phyloP scores from a whole-genome alignment of 148 eudicot genomes.

The Chenopodium suecicum region DNA sequence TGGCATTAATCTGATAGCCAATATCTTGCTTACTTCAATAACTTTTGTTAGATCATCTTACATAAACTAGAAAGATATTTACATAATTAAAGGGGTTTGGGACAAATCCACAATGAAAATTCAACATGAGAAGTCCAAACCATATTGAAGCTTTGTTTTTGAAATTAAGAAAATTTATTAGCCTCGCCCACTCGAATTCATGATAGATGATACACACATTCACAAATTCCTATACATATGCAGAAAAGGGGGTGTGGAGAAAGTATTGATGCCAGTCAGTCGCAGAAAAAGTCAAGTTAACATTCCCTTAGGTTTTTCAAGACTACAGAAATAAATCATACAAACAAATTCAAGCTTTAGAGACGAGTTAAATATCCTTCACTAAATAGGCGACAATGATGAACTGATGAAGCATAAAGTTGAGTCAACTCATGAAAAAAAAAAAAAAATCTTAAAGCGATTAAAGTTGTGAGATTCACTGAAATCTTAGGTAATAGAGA shows the following conservation, averaged over 20 bases:
- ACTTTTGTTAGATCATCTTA: background rate
- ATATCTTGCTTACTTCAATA: background rate
- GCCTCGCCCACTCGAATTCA: background rate
- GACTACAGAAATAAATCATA: background rate
- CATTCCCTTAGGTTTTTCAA: background rate
- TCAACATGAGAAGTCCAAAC: background rate
- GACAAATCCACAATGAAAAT: background rate
- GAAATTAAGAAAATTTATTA: background rate
- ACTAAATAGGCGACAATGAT: background rate
- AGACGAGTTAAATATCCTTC: background rate
- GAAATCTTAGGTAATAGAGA: background rate
- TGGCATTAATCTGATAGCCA: background rate
- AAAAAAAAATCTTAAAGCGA: background rate
- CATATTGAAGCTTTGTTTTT: background rate
- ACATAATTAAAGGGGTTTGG: background rate
- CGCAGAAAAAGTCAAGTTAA: background rate
- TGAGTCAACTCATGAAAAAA: background rate
- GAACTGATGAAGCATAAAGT: background rate
- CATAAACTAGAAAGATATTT: background rate
- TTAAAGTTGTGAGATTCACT: background rate
- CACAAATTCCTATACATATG: background rate
- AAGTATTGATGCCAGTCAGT: background rate
- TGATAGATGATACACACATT: background rate
- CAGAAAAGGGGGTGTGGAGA: background rate
- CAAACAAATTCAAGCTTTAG: background rate